Percentiles rank a stretch among this genome's conserved stretches.
These are phyloP conservation scores for Allium fistulosum DNA, from an alignment of 106 monocot species.

Conservation along the genomic window DNA sequence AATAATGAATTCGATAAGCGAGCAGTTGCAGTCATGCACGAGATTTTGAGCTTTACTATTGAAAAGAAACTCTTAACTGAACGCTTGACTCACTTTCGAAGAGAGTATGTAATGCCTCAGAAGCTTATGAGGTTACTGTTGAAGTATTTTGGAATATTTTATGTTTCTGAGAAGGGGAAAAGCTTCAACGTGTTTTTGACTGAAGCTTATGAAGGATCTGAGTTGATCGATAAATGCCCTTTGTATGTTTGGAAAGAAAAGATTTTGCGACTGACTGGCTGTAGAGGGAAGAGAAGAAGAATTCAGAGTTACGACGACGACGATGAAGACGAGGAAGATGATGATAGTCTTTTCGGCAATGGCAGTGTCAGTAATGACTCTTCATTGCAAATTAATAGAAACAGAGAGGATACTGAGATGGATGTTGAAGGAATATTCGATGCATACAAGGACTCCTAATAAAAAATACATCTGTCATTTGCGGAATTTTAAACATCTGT, in stretches of 20 bases:
- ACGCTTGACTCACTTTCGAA: conserved; percentile 79
- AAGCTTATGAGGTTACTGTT: conserved; percentile 88
- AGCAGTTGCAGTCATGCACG: conserved; percentile 84
- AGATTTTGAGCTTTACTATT: conserved; percentile 80
- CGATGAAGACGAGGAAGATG: conserved; percentile 19
- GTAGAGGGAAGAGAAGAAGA: conserved; percentile 60
- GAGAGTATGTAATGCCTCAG: conserved; percentile 86
- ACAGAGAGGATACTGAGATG: conserved; percentile 13
- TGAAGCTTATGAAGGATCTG: conserved; percentile 72
- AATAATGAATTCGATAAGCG: conserved; percentile 84
- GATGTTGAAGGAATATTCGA: neutral
- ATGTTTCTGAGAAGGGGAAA: conserved; percentile 90
- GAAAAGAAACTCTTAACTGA: conserved; percentile 90
- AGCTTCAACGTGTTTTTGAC: conserved; percentile 68
- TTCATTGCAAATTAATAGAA: conserved; percentile 21
- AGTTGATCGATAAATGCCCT: conserved; percentile 70
- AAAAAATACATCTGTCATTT: too few species aligned
- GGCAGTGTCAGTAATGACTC: conserved; percentile 8
- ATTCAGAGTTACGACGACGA: conserved; percentile 32
- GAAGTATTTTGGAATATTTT: conserved; percentile 86
- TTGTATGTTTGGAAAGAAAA: conserved; percentile 88
- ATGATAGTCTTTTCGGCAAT: conserved; percentile 12
- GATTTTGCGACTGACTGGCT: conserved; percentile 56
- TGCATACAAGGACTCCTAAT: neutral
- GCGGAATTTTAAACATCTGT: too few species aligned